These are phyloP conservation scores for Termitomyces sp. DNA, from an alignment of 1,284 basidiomycete genomes.

Conservation along the genomic window DNA sequence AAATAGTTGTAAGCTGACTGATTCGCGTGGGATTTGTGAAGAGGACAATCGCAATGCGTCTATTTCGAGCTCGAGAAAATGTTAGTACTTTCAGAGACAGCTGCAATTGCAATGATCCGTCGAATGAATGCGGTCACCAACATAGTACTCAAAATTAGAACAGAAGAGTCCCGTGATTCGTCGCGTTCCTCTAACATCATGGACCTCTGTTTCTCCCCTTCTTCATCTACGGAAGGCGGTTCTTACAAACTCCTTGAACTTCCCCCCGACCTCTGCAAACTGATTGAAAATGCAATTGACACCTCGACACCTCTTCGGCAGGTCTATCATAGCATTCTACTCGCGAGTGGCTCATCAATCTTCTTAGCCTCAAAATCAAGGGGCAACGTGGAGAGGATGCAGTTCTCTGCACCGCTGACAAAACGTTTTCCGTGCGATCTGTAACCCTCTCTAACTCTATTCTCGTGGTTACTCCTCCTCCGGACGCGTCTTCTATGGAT, in stretches of 20 bases:
- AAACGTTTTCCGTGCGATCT: conserved; percentile 78
- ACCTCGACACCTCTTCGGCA: conserved; percentile 31
- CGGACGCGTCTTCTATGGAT: conserved; percentile 27
- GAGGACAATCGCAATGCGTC: background rate
- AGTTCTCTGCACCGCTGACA: conserved; percentile 75
- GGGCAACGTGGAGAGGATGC: conserved; percentile 80
- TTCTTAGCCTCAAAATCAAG: conserved; percentile 68
- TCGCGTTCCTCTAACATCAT: conserved; percentile 24
- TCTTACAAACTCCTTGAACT: conserved; percentile 67
- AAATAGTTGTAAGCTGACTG: background rate
- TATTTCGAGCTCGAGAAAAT: background rate
- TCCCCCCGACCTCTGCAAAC: conserved; percentile 53
- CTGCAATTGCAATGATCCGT: background rate
- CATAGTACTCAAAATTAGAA: too few species aligned
- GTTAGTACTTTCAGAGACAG: too few species aligned
- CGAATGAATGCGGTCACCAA: background rate
- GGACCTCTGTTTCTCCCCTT: conserved; percentile 52
- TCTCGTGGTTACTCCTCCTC: conserved; percentile 61
- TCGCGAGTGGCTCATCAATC: conserved; percentile 36
- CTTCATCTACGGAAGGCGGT: conserved; percentile 41
- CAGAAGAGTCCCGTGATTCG: background rate
- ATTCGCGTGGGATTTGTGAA: background rate
- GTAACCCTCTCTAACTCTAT: conserved; percentile 84
- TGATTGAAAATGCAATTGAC: conserved; percentile 42
- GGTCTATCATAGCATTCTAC: conserved; percentile 24